phyloP scores from a whole-genome alignment of 768 basidiomycete genomes.

The Pleurotus salmoneostramineus region DNA sequence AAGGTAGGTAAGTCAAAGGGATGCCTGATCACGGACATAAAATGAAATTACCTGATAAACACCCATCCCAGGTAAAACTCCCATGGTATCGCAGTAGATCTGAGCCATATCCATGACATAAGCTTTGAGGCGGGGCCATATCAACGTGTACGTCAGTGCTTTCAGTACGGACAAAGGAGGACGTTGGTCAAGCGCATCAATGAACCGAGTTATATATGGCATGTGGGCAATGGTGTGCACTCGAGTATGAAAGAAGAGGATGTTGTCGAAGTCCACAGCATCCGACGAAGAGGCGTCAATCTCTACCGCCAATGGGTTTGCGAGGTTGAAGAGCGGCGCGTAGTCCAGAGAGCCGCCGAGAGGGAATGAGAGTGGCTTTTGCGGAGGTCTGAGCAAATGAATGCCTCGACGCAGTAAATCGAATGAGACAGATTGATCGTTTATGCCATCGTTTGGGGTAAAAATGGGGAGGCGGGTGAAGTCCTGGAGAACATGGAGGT shows the following conservation, averaged over 20 bases:
- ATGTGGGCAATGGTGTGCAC: slow-evolving; percentile 26
- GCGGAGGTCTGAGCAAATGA: background rate
- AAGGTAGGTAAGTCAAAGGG: background rate
- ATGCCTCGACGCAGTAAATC: slow-evolving; percentile 35
- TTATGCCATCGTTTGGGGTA: slow-evolving; percentile 1
- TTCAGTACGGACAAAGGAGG: background rate
- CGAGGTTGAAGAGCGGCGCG: slow-evolving; percentile 27
- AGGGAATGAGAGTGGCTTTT: slow-evolving; percentile 17
- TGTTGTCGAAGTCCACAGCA: slow-evolving; percentile 14
- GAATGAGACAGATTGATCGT: slow-evolving; percentile 20
- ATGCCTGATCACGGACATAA: too few species aligned
- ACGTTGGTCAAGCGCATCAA: background rate
- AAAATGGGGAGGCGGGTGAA: slow-evolving; percentile 43
- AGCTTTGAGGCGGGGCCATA: background rate
- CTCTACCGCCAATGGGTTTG: background rate
- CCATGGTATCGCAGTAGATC: background rate
- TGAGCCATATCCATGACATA: slow-evolving; percentile 1
- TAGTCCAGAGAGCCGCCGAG: slow-evolving; percentile 44
- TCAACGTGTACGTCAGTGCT: background rate
- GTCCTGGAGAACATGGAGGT: slow-evolving; percentile 40
- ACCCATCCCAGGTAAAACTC: background rate
- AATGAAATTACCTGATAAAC: background rate
- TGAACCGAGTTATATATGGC: slow-evolving; percentile 16
- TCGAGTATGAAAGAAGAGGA: slow-evolving; percentile 33
- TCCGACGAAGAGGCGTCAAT: slow-evolving; percentile 9